Base-by-base conservation (phyloP, 2,329 filamentous ascomycete genomes). In the Scortechinia acanthostroma region DNA sequence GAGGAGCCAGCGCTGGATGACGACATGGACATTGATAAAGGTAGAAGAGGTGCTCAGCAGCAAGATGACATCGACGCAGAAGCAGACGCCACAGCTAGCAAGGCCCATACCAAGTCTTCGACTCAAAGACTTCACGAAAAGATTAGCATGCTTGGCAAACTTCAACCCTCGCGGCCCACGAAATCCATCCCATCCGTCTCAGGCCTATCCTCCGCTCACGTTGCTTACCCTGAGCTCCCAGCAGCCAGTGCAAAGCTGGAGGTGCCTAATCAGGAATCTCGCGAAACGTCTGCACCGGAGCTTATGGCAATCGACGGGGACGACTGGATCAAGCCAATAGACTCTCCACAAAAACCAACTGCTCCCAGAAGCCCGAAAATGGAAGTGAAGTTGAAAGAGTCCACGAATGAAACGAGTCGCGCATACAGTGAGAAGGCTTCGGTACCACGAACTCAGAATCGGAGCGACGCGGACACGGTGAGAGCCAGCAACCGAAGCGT, bases 61-160 rank as follows among this genome's bases (percentile, higher is more conserved):
- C n/a, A n/a, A n/a, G n/a, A n/a, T n/a, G n/a, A n/a, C n/a, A n/a
- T n/a, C n/a, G 19, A 62, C 69, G 42, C 56, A 69, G 71, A 73
- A 30, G 61, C 61, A 5, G 65, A 71, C 15, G 61, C 64, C 1
- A 74, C 74, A 37, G 70, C 71, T 22, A 72, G 75, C 4, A 76
- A 73, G 52, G 62, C 75, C 2, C 84, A 91, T 56, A 89, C 82
- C 63, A 94, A 94, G 60, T 91, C 89, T 0, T 94, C 93, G n/a
- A 95, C 93, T 0, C 91, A 97, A 61, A 76, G 88, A 37, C 71
- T 98, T 15, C 90, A 95, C 52, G 91, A 97, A 55, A 89, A 91
- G 54, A 97, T 98, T 54, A 95, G 83, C 56, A 76, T 77, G 66
- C 66, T 84, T 43, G 78, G 79, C 15, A 77, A 83, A 52, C 70